Evolutionary conservation across 2,329 filamentous ascomycete species (phyloP).

Genomic region (Ceratocystis cubensis): DNA sequence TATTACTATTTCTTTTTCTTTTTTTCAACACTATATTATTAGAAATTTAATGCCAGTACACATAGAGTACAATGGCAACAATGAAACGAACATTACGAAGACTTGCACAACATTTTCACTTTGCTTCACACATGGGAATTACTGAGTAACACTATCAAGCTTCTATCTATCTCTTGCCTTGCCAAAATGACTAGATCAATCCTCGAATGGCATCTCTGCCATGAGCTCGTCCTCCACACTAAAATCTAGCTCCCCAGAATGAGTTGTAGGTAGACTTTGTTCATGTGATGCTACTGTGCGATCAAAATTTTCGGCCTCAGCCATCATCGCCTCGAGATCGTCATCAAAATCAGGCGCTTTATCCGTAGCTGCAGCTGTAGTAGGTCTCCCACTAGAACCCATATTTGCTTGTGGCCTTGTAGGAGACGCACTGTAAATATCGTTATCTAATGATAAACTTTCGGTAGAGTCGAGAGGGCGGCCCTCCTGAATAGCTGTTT

Average conservation of each 20-base stretch:
- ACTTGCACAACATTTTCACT: neutral
- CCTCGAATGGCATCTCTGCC: constrained; percentile 39
- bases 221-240: constrained; percentile 56
- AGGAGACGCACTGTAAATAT: constrained; percentile 46
- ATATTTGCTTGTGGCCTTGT: constrained; percentile 21
- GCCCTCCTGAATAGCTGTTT: neutral
- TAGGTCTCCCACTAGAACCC: neutral
- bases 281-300: neutral
- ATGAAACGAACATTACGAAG: constrained; percentile 16
- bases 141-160: neutral
- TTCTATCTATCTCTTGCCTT: neutral
- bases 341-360: constrained; percentile 28
- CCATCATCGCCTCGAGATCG: constrained; percentile 42
- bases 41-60: neutral
- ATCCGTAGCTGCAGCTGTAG: constrained; percentile 26
- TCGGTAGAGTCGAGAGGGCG: neutral
- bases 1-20: constrained; percentile 1
- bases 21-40: constrained; percentile 1
- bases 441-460: constrained; percentile 29
- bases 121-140: neutral
- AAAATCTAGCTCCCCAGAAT: constrained; percentile 31
- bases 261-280: constrained; percentile 20
- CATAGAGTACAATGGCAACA: constrained; percentile 9
- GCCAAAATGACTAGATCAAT: constrained; percentile 1
- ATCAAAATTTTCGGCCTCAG: constrained; percentile 33